These are phyloP conservation scores for Vigna nakashimae DNA, from an alignment of 306 rosid genomes.

Conservation along the genomic window DNA sequence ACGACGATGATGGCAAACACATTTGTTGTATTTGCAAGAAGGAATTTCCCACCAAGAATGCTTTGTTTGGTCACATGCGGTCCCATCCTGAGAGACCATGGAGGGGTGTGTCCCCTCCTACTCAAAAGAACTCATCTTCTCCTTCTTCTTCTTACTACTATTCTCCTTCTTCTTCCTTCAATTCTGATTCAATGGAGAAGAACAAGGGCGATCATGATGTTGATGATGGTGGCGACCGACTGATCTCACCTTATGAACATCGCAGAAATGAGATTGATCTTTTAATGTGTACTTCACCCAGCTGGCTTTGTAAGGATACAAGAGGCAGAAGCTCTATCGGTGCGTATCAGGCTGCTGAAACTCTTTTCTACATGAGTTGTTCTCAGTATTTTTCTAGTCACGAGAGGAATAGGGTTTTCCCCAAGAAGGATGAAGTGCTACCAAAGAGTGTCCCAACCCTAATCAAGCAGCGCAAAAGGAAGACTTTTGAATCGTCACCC, in stretches of 20 bases:
- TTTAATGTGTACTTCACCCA: neutral
- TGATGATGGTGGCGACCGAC: neutral
- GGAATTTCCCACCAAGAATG: constrained; percentile 20
- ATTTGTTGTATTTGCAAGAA: constrained; percentile 36
- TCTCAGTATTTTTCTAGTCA: neutral
- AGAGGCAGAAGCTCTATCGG: constrained; percentile 28
- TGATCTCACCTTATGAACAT: neutral
- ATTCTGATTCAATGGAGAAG: neutral
- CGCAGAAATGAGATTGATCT: neutral
- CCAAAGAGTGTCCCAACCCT: neutral
- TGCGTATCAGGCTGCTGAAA: constrained; percentile 25
- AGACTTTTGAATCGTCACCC: neutral
- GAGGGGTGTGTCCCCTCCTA: constrained; percentile 51
- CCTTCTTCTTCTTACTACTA: neutral
- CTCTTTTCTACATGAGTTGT: neutral
- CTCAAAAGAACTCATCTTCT: neutral
- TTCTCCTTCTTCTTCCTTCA: neutral
- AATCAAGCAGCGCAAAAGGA: neutral
- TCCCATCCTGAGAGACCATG: constrained; percentile 43
- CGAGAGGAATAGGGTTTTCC: neutral
- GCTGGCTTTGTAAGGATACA: constrained; percentile 38
- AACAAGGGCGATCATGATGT: neutral
- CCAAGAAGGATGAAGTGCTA: neutral
- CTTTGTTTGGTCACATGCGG: constrained; percentile 47
- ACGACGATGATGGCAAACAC: neutral